Conservation (phyloP, 108 stramenopile species). For the Skeletonema menzelii region DNA sequence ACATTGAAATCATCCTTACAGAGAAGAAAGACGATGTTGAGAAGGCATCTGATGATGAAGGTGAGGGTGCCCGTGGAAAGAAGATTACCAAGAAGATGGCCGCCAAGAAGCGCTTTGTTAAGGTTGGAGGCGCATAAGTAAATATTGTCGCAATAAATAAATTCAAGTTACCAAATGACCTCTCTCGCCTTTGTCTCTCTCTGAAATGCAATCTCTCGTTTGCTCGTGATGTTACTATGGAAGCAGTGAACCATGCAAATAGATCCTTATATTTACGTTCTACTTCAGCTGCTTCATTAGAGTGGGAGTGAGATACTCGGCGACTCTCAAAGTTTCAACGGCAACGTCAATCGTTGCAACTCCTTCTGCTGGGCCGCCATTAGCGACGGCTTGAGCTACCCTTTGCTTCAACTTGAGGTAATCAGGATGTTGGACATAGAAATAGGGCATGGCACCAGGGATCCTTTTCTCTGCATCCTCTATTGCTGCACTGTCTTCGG, state of each 20-base stretch:
- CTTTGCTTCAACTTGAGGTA: slow-evolving; percentile 73
- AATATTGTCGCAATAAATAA: slow-evolving; percentile 3
- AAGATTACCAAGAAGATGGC: slow-evolving; percentile 85
- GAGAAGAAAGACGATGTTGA: slow-evolving; percentile 83
- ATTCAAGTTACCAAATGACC: not conserved
- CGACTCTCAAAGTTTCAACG: slow-evolving; percentile 77
- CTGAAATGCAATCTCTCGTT: not conserved
- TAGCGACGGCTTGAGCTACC: slow-evolving; percentile 45
- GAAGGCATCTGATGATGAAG: slow-evolving; percentile 64
- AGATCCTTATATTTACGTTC: not conserved
- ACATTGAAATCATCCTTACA: slow-evolving; percentile 97
- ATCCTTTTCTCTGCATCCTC: slow-evolving; percentile 42
- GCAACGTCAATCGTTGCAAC: slow-evolving; percentile 82
- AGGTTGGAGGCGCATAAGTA: slow-evolving; percentile 58
- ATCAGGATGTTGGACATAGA: slow-evolving; percentile 81
- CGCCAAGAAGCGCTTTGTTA: slow-evolving; percentile 81
- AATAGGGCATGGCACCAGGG: slow-evolving; percentile 85
- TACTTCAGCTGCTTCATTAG: slow-evolving; percentile 28
- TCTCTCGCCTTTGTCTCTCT: not conserved
- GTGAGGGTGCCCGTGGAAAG: slow-evolving; percentile 58
- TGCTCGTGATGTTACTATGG: too few relatives aligned
- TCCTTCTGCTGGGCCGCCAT: slow-evolving; percentile 51
- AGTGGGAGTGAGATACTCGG: slow-evolving; percentile 68
- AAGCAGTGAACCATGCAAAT: too few relatives aligned
- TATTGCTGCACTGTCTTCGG: slow-evolving; percentile 51